phyloP scores from a whole-genome alignment of 225 moss, liverwort and hornwort genomes.

The Straminergon stramineum region DNA sequence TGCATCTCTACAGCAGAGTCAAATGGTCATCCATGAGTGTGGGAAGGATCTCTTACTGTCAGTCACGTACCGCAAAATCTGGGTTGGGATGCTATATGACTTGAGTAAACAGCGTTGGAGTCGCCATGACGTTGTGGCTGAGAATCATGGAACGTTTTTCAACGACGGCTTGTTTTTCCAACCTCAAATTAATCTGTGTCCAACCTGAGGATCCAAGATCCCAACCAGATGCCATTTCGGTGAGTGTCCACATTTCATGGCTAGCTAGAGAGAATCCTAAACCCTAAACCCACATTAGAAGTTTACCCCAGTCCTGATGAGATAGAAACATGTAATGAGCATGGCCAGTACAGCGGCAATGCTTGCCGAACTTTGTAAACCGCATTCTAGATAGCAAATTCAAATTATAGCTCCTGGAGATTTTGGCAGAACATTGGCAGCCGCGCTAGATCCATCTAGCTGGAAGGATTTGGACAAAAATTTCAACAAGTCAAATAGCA shows the following conservation, averaged over 20 bases:
- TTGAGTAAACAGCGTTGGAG: not conserved
- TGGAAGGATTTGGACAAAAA: not conserved
- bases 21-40: not conserved
- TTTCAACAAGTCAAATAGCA: not conserved
- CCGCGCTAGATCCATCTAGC: not conserved
- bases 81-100: not conserved
- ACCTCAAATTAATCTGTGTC: not conserved
- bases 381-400: not conserved
- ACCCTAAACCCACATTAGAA: not conserved
- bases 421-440: not conserved
- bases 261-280: not conserved
- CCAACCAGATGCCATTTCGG: not conserved
- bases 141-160: not conserved
- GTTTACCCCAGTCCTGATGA: not conserved
- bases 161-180: not conserved
- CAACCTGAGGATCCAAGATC: not conserved
- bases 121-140: not conserved
- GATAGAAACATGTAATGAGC: not conserved
- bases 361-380: not conserved
- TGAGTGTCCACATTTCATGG: not conserved
- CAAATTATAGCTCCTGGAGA: not conserved
- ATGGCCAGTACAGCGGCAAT: not conserved
- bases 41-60: not conserved
- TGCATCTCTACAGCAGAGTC: not conserved
- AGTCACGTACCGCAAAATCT: not conserved